phyloP scores from a whole-genome alignment of 176 grass and related monocot species.

The Juncus inflexus region DNA sequence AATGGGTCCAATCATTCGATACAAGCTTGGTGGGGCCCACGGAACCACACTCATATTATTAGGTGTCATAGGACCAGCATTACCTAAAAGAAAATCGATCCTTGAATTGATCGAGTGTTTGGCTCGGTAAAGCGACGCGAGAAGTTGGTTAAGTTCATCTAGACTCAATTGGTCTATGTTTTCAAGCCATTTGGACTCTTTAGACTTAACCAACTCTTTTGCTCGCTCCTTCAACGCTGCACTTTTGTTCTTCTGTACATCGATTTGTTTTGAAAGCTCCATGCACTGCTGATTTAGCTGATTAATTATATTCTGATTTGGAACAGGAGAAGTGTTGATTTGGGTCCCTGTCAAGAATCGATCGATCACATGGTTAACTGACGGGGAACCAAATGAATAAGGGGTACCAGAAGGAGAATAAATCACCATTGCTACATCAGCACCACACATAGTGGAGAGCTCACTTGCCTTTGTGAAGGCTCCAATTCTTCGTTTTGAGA shows the following conservation, averaged over 20 bases:
- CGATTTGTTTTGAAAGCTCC: conserved; percentile 20
- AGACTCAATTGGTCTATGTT: conserved; percentile 22
- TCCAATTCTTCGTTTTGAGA: conserved; percentile 45
- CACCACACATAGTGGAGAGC: conserved; percentile 46
- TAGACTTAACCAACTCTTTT: background rate
- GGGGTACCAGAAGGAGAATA: conserved; percentile 39
- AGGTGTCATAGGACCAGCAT: background rate
- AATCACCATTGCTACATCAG: conserved; percentile 34
- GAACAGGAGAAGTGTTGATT: background rate
- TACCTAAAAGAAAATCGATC: conserved; percentile 4
- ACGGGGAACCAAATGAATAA: conserved; percentile 28
- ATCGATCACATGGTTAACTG: conserved; percentile 15
- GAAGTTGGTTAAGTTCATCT: conserved; percentile 30
- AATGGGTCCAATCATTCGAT: background rate
- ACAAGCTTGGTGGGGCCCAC: background rate
- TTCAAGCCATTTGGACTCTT: background rate
- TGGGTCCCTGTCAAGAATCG: conserved; percentile 16
- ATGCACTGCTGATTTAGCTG: conserved; percentile 26
- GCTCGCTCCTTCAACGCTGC: background rate
- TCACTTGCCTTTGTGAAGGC: conserved; percentile 57
- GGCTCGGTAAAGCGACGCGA: background rate
- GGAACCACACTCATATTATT: background rate
- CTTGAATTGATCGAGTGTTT: conserved; percentile 16
- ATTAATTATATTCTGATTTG: background rate
- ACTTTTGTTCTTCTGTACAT: conserved; percentile 8